phyloP scores from a whole-genome alignment of 169 alveolate genomes.

The Nephromyces sp. region DNA sequence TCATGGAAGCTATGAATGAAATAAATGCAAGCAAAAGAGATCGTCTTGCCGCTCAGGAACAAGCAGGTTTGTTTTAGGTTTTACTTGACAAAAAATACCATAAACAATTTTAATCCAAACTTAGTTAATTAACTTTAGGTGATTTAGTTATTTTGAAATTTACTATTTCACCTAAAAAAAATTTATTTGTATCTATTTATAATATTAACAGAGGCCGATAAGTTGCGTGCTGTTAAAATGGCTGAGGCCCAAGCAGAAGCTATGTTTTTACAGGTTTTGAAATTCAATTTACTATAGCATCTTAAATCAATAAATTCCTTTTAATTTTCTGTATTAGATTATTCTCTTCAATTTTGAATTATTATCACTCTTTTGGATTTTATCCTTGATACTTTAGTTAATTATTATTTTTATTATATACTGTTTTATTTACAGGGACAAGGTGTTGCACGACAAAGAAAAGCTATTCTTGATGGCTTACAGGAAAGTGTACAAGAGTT shows the following conservation, averaged over 20 bases:
- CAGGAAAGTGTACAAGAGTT: slow-evolving; percentile 12
- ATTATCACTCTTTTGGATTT: too few species aligned
- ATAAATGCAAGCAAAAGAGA: slow-evolving; percentile 7
- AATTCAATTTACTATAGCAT: not conserved
- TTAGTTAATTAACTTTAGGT: too few species aligned
- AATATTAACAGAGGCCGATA: slow-evolving; percentile 12
- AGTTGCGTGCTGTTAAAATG: slow-evolving; percentile 11
- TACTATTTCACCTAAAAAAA: too few species aligned
- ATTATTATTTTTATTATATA: too few species aligned
- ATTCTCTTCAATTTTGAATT: too few species aligned
- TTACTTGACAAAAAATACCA: not conserved
- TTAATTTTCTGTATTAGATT: too few species aligned
- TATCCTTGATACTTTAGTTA: too few species aligned
- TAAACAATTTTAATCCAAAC: not conserved
- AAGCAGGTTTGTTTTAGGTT: slow-evolving; percentile 9
- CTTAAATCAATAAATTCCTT: too few species aligned
- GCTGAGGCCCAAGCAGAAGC: slow-evolving; percentile 31
- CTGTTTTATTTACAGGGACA: slow-evolving; percentile 7
- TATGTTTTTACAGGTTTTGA: not conserved
- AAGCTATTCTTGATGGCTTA: slow-evolving; percentile 26
- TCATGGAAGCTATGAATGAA: slow-evolving; percentile 27
- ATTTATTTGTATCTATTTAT: too few species aligned
- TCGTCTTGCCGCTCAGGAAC: slow-evolving; percentile 25
- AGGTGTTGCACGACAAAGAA: slow-evolving; percentile 25
- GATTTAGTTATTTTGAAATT: too few species aligned